Percentiles rank a stretch among this genome's conserved stretches.
These are phyloP conservation scores for Fusarium temperatum DNA, from an alignment of 2,329 filamentous ascomycete species.

Conservation along the genomic window DNA sequence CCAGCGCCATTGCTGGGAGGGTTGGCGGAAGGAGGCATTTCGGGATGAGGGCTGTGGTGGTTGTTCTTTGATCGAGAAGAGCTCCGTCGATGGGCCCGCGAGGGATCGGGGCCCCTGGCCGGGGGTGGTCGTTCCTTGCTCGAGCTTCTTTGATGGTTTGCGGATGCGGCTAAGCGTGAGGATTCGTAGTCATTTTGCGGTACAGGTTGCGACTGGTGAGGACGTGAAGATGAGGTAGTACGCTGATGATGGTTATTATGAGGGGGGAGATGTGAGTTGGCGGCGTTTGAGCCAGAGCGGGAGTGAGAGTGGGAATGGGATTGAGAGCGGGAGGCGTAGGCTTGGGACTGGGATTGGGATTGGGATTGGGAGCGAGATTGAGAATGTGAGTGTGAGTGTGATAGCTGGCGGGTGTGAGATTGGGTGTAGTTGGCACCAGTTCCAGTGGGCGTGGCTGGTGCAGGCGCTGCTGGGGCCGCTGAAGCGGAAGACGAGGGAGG, in stretches of 20 bases:
- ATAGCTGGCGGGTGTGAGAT: slow-evolving; percentile 39
- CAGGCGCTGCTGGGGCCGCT: slow-evolving; percentile 29
- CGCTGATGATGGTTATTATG: slow-evolving; percentile 49
- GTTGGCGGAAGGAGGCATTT: slow-evolving; percentile 61
- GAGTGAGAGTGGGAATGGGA: slow-evolving; percentile 39
- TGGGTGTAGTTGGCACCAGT: slow-evolving; percentile 35
- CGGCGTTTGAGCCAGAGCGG: slow-evolving; percentile 40
- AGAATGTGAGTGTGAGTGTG: slow-evolving; percentile 38
- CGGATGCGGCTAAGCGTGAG: slow-evolving; percentile 67
- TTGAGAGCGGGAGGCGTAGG: slow-evolving; percentile 30
- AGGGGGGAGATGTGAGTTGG: slow-evolving; percentile 38
- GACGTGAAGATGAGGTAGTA: slow-evolving; percentile 51
- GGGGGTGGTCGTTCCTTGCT: slow-evolving; percentile 65
- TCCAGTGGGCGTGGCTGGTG: slow-evolving; percentile 39
- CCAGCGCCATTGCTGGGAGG: slow-evolving; percentile 64
- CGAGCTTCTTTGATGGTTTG: slow-evolving; percentile 68
- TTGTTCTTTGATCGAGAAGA: slow-evolving; percentile 59
- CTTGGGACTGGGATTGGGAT: slow-evolving; percentile 26
- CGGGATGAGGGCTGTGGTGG: slow-evolving; percentile 47
- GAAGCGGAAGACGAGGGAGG: slow-evolving; percentile 28
- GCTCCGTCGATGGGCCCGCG: slow-evolving; percentile 57
- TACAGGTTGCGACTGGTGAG: slow-evolving; percentile 54
- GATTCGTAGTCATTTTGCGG: slow-evolving; percentile 78
- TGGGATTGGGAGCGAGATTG: slow-evolving; percentile 33
- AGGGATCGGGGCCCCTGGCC: slow-evolving; percentile 64